Evolutionary conservation across 2,329 filamentous ascomycete genomes (phyloP).

Genomic region (Verticillium klebahnii): DNA sequence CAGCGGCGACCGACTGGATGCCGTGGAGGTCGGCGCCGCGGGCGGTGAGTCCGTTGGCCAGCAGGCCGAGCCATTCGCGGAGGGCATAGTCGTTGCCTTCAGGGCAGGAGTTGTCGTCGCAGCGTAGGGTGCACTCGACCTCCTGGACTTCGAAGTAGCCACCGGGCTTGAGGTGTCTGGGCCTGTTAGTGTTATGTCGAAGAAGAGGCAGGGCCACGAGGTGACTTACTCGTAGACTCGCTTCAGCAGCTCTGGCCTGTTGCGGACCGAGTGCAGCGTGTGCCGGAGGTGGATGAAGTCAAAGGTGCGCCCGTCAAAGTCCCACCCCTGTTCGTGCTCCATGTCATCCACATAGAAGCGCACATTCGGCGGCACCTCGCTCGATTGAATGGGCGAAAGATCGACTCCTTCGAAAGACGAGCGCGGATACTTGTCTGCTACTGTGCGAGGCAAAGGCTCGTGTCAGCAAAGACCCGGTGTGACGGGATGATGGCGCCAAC

Average conservation of each 20-base stretch:
- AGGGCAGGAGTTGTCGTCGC: constrained; percentile 39
- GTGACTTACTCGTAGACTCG: constrained; percentile 34
- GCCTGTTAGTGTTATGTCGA: not conserved
- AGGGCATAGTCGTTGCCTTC: constrained; percentile 37
- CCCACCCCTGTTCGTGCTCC: constrained; percentile 45
- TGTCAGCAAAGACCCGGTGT: not conserved
- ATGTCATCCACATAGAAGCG: constrained; percentile 48
- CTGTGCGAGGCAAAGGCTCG: constrained; percentile 19
- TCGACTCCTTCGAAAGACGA: constrained; percentile 43
- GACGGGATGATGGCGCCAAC: not conserved
- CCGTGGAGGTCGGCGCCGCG: constrained; percentile 38
- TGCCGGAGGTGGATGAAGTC: constrained; percentile 47
- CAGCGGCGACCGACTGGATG: constrained; percentile 27
- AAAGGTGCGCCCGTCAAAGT: constrained; percentile 37
- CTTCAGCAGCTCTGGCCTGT: constrained; percentile 34
- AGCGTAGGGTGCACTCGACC: constrained; percentile 32
- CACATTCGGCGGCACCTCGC: constrained; percentile 46
- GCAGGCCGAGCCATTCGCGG: constrained; percentile 38
- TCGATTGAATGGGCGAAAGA: constrained; percentile 47
- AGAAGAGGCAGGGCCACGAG: not conserved
- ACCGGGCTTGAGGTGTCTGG: constrained; percentile 41
- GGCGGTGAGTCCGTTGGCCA: constrained; percentile 33
- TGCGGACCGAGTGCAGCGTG: constrained; percentile 37
- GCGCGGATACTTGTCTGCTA: constrained; percentile 41
- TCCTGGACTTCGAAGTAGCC: constrained; percentile 48